Evolutionary conservation across 2,329 filamentous ascomycete species (phyloP), one percentile per base, ranked within the genome.

Genomic region (Botrytis hyacinthi): DNA sequence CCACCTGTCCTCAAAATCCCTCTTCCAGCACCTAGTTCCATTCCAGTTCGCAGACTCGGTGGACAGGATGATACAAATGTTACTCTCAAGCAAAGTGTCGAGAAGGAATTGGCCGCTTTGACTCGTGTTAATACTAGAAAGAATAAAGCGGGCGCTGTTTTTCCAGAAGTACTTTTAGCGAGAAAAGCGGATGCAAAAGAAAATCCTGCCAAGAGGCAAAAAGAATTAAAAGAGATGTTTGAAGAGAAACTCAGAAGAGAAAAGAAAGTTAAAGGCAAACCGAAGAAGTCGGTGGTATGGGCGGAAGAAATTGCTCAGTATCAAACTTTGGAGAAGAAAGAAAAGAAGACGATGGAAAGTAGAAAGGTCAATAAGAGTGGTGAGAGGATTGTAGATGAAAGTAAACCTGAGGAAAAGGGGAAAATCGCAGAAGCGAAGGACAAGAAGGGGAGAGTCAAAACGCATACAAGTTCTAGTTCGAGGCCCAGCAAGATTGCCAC

Each of bases 61-160:
- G 79, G 78, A 14, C 78, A 80, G 70, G 80, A 81, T 63, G 79
- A 81, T 54, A 79, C 70, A 12, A 79, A 78, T 1, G 74, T 80
- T 29, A 79, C 77, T 14, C 71, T 81, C 16, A 76, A 74, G 57
- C 81, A 82, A 63, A 83, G 75, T 73, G 81, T 81, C 22, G 84
- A 84, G 60, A 84, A 84, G 76, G 83, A 85, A 63, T 76, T 85
- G 14, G 83, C 83, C 0, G 79, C 82, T 2, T 74, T 85, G 60
- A 86, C 84, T 1, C 78, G 82, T 5, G 79, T 81, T 69, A 86
- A 86, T 74, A 86, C 84, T 1, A 80, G 83, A 42, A 84, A 84
- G 75, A 86, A 86, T 74, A 85, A 85, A 78, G 82, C 77, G 5
- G 80, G 77, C 29, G 80, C 84, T 1, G 72, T 83, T 8, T 78